Percentiles rank a stretch among this genome's conserved stretches.
Conservation (phyloP, 352 stramenopile genomes). For the Phytopythium litorale region DNA sequence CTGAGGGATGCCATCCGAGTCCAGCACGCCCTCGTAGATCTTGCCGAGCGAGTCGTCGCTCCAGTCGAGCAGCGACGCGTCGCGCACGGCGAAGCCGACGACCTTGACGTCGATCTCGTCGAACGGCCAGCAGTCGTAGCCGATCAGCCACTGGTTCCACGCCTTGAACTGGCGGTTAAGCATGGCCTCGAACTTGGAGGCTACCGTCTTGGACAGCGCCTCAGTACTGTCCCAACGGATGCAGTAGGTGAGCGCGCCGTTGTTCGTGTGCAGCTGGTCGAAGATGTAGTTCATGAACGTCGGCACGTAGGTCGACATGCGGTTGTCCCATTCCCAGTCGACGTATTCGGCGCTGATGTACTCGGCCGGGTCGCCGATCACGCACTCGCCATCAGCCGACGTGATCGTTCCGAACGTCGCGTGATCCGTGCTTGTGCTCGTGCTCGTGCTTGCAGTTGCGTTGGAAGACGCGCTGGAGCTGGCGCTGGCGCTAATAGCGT, state of each 20-base stretch:
- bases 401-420: conserved; percentile 22
- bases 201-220: conserved; percentile 29
- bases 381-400: conserved; percentile 18
- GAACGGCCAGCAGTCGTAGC: conserved; percentile 36
- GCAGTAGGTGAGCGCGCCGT: conserved; percentile 35
- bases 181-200: conserved; percentile 44
- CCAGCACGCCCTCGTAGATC: conserved; percentile 19
- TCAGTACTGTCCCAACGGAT: conserved; percentile 47
- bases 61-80: conserved; percentile 34
- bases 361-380: conserved; percentile 16
- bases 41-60: conserved; percentile 29
- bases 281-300: conserved; percentile 37
- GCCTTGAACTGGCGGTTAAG: conserved; percentile 22
- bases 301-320: conserved; percentile 20
- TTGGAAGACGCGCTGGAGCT: neutral
- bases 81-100: conserved; percentile 30
- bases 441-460: conserved; percentile 1
- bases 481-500: neutral
- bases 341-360: conserved; percentile 17
- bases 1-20: conserved; percentile 15
- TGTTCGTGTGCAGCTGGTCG: conserved; percentile 34
- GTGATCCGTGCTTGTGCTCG: neutral
- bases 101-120: conserved; percentile 32
- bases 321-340: conserved; percentile 16
- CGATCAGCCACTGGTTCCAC: conserved; percentile 19